Conservation (phyloP, 768 basidiomycete species). For the Macrocybe gigantea region DNA sequence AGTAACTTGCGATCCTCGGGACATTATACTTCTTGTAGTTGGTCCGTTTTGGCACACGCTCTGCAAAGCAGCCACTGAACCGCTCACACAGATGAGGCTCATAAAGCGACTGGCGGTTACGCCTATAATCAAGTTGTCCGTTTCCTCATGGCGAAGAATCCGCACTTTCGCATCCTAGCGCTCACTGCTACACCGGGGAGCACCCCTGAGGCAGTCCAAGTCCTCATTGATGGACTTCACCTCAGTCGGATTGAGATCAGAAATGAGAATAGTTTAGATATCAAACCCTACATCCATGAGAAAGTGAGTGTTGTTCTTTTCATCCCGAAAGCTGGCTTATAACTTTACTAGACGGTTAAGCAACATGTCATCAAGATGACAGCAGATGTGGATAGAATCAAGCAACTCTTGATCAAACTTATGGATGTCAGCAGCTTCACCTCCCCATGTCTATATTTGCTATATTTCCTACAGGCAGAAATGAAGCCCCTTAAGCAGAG, state of each 20-base stretch:
- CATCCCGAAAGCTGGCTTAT: not conserved
- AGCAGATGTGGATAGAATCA: conserved; percentile 57
- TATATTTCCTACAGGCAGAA: conserved; percentile 16
- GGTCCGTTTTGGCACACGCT: conserved; percentile 38
- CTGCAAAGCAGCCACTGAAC: not conserved
- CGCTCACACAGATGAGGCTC: conserved; percentile 74
- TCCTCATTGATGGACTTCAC: conserved; percentile 86
- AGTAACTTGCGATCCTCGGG: conserved; percentile 67
- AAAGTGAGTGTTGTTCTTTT: conserved; percentile 47
- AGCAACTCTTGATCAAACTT: conserved; percentile 59
- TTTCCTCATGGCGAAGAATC: conserved; percentile 90
- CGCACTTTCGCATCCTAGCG: conserved; percentile 87
- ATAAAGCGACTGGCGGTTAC: conserved; percentile 89
- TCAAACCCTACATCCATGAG: conserved; percentile 79
- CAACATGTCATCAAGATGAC: conserved; percentile 75
- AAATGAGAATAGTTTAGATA: conserved; percentile 84
- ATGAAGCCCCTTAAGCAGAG: conserved; percentile 29
- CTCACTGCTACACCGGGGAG: conserved; percentile 93
- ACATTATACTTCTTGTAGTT: conserved; percentile 84
- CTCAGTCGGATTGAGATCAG: conserved; percentile 94
- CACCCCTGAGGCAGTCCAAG: conserved; percentile 82
- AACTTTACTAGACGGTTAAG: conserved; percentile 50
- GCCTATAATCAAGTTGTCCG: conserved; percentile 88
- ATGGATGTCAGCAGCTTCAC: conserved; percentile 57
- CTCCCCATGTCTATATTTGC: not conserved